Base-by-base conservation (phyloP, 495 filamentous ascomycete species). In the Trichocladium uniseriatum region DNA sequence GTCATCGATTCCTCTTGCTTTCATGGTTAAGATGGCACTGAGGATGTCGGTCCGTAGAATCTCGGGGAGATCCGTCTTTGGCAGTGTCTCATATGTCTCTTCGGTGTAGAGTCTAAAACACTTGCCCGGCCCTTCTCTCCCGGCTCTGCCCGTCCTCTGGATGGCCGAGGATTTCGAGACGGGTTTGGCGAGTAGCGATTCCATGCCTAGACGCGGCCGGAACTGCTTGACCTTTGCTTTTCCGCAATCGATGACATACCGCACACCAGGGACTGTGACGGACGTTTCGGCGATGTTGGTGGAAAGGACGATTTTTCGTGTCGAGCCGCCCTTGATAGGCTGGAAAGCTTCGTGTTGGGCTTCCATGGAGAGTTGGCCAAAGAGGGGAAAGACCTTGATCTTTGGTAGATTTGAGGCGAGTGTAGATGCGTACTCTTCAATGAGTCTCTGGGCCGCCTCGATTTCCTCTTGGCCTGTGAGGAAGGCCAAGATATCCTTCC, bases 241-340 rank as follows among this genome's bases (percentile, higher is more conserved):
- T 20, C 94, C 94, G 57, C 86, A 85, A 61, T 99, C 94, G 24
- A 99, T 73, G 24, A 99, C 94, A 58, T 79, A 87, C 2, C 89
- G 79, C 4, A 99, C 89, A 2, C 94, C 94, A 7, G 91, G 82
- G 0, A 99, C 89, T 0, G 94, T 99, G 45, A 99, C 84, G 1
- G 94, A 99, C 0, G 94, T 97, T 59, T 99, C 94, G 19, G 94
- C 94, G 54, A 99, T 96, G 64, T 99, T 99, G 13, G 94, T 99
- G 0, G 89, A 79, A 3, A 99, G 74, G 10, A 99, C 87, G 7
- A 99, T 68, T 57, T 97, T 99, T 34, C 94, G 78, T 0, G 85
- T 94, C 38, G 71, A 74, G 16, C 74, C 72, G 9, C 79, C 77
- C 1, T 86, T 83, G 22, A 87, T 74, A 6, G 83, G 86, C 20